These are phyloP conservation scores for Penicillium ucsense DNA, from an alignment of 495 filamentous ascomycete species.

Conservation along the genomic window DNA sequence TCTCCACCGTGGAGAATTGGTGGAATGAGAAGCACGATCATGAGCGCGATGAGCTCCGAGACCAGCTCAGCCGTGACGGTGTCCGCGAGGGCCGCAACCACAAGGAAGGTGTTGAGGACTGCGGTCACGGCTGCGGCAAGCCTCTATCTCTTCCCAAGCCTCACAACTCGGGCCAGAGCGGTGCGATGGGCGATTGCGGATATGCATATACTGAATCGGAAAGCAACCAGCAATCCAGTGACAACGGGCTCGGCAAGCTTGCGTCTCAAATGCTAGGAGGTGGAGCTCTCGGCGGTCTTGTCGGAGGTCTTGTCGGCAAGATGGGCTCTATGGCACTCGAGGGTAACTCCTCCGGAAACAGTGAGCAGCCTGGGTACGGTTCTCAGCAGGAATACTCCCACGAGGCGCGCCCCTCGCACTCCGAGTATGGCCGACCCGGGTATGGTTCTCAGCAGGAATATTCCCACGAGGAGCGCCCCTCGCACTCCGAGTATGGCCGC, in stretches of 20 bases:
- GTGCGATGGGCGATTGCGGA: constrained; percentile 19
- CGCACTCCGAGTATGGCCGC: background rate
- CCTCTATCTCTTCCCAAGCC: constrained; percentile 47
- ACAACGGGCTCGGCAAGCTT: constrained; percentile 28
- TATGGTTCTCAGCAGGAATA: constrained; percentile 5
- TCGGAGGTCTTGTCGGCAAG: constrained; percentile 42
- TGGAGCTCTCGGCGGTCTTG: constrained; percentile 39
- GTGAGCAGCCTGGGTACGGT: background rate
- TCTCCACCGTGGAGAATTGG: constrained; percentile 67
- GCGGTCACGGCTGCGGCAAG: constrained; percentile 76
- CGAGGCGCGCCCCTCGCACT: background rate
- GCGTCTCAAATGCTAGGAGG: constrained; percentile 37
- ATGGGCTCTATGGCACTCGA: constrained; percentile 37
- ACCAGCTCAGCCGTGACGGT: constrained; percentile 65
- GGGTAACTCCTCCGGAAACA: constrained; percentile 17
- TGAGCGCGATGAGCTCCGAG: constrained; percentile 52
- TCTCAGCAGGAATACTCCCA: background rate
- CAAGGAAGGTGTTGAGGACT: constrained; percentile 73
- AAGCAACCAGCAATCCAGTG: constrained; percentile 11
- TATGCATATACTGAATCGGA: too few relatives aligned
- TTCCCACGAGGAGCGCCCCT: background rate
- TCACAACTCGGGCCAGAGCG: background rate
- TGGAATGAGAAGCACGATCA: constrained; percentile 57
- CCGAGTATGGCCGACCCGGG: too few relatives aligned
- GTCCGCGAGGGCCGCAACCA: constrained; percentile 70